Evolutionary conservation across 805 yeast species (phyloP), one percentile per base, ranked within the genome.

Genomic region (Metschnikowia continentalis): DNA sequence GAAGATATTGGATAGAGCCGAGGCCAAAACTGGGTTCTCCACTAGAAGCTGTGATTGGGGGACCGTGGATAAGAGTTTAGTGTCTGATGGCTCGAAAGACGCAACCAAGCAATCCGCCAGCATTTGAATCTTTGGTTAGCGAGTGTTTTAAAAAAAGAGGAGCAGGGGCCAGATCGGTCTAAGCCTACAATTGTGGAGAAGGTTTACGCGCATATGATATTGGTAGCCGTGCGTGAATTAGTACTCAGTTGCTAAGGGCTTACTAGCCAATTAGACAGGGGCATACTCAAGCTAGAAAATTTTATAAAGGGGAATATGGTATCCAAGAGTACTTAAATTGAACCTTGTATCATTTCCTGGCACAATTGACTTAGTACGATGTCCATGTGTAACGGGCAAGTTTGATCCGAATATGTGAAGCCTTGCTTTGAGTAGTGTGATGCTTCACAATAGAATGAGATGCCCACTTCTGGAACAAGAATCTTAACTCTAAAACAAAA

Each of bases 1-100:
- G 53, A 76, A 79, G 32, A 75, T 69, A 39, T 74, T 67, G 35
- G 78, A 69, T 30, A 80, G 66, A 1, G 80, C 76, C 7, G 78
- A 65, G 6, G 79, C 68, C n/a, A 80, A 59, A 5, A 70, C 56
- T 3, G 82, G 82, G n/a, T 62, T 68, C 22, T 72, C 76, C n/a
- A 63, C 61, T n/a, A 74, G 56, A n/a, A 72, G 60, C 36, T 62
- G 63, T 42, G 62, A 57, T 42, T 68, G 67, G 7, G 74, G 58
- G 2, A 68, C 51, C 3, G 57, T 51, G 14, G 68, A 60, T 15
- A 74, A 61, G 14, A 71, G 56, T 44, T 61, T 60, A 2, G 72
- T 64, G 46, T 72, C 77, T 6, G 70, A 55, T 7, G 77, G 77
- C 59, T 69, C 72, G 54, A 74, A 73, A 3, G 59, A 47, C 6